Percentiles rank a stretch among this genome's conserved stretches.
Evolutionary conservation across 345 rosid genomes (phyloP).

Genomic region (Lumnitzera littorea): DNA sequence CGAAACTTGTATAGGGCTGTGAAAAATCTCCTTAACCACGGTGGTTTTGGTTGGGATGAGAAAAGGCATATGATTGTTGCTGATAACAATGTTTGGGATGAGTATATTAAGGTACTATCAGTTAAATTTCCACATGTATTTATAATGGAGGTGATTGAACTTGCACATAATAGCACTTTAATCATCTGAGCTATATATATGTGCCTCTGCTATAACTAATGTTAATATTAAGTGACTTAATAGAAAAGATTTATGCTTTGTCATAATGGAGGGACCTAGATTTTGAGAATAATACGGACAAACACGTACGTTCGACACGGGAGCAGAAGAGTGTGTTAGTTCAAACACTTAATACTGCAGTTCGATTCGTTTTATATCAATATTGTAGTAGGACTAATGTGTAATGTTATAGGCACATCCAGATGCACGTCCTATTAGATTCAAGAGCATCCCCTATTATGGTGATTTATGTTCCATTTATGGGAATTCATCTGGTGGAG

Average conservation of each 20-base stretch:
- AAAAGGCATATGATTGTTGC: constrained; percentile 62
- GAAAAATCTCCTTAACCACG: constrained; percentile 44
- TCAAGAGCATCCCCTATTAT: constrained; percentile 62
- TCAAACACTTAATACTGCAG: not conserved
- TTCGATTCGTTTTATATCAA: not conserved
- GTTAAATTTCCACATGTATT: not conserved
- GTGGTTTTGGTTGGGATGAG: constrained; percentile 67
- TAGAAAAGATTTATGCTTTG: no score
- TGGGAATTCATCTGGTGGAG: constrained; percentile 35
- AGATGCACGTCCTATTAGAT: constrained; percentile 50
- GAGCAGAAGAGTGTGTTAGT: no score
- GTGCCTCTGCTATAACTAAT: no score
- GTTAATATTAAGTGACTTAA: no score
- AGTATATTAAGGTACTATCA: constrained; percentile 52
- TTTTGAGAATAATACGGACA: no score
- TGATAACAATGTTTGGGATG: constrained; percentile 58
- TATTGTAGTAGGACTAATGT: not conserved
- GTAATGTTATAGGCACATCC: constrained; percentile 37
- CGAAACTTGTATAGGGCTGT: constrained; percentile 57
- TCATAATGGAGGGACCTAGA: no score
- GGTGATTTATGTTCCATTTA: constrained; percentile 56
- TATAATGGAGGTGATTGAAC: not conserved
- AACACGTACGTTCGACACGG: no score
- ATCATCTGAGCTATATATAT: no score
- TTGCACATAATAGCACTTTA: no score